These are phyloP conservation scores for Rosa chinensis DNA, from an alignment of 306 rosid species.

Conservation along the genomic window DNA sequence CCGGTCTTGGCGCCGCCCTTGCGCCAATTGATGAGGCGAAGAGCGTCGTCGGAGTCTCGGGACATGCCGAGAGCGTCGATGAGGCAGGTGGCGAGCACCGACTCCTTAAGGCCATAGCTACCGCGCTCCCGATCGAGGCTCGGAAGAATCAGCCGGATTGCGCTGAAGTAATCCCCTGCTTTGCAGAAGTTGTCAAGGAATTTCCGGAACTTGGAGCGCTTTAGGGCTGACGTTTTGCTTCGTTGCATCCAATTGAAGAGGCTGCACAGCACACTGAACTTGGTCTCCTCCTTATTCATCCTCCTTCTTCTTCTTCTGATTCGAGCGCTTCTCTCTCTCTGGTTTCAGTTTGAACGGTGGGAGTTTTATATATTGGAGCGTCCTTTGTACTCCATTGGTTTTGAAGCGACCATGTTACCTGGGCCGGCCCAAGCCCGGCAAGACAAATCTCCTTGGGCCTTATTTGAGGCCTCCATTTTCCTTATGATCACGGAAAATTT, in stretches of 20 bases:
- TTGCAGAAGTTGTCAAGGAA: slow-evolving; percentile 77
- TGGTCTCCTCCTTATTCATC: slow-evolving; percentile 43
- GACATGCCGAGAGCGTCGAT: slow-evolving; percentile 85
- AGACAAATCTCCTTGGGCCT: no score
- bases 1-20: slow-evolving; percentile 79
- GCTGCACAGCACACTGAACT: slow-evolving; percentile 71
- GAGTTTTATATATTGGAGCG: neutral
- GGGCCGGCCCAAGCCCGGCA: no score
- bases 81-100: slow-evolving; percentile 78
- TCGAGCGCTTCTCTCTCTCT: neutral
- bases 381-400: no score
- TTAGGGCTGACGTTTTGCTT: slow-evolving; percentile 62
- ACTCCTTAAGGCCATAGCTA: slow-evolving; percentile 86
- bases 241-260: slow-evolving; percentile 77
- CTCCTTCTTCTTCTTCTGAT: neutral
- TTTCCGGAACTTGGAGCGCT: slow-evolving; percentile 85
- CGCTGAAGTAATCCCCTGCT: slow-evolving; percentile 52
- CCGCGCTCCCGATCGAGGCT: slow-evolving; percentile 87
- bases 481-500: no score
- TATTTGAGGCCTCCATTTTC: no score
- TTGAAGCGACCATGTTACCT: no score
- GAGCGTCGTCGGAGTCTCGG: slow-evolving; percentile 76
- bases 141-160: slow-evolving; percentile 80
- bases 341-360: neutral
- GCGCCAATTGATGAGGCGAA: slow-evolving; percentile 88